Conservation (phyloP, 495 filamentous ascomycete genomes). For the Penicillium cosmopolitanum region DNA sequence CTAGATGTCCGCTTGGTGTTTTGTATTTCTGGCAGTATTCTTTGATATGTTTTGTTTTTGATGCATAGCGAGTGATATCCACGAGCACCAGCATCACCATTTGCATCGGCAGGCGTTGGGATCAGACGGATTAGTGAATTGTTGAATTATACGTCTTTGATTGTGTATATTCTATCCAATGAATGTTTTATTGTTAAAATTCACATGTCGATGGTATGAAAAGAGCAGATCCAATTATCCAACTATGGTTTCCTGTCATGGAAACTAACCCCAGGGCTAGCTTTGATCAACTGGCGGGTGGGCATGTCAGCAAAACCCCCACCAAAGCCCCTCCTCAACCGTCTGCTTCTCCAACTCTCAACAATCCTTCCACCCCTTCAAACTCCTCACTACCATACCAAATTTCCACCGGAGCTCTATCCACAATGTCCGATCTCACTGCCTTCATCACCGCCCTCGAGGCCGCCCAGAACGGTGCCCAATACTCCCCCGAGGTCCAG, state of each 20-base stretch:
- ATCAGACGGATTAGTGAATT: neutral
- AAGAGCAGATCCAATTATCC: too few species aligned
- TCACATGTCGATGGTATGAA: too few species aligned
- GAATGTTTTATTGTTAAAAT: neutral
- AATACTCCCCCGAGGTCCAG: constrained; percentile 40
- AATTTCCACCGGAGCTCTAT: constrained; percentile 13
- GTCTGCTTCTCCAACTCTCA: constrained; percentile 23
- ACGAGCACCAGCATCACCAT: constrained; percentile 14
- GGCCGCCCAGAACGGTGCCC: constrained; percentile 34
- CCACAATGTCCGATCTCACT: constrained; percentile 40
- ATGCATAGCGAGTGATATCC: constrained; percentile 28
- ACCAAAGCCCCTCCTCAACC: constrained; percentile 26
- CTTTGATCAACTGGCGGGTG: constrained; percentile 23
- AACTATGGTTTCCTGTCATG: too few species aligned
- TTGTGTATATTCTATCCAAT: too few species aligned
- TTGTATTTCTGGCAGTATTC: constrained; percentile 6
- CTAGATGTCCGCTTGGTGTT: constrained; percentile 43
- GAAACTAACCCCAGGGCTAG: too few species aligned
- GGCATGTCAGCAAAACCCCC: constrained; percentile 27
- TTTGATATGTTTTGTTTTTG: constrained; percentile 13
- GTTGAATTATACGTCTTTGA: neutral
- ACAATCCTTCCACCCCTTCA: constrained; percentile 10
- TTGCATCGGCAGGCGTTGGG: constrained; percentile 21
- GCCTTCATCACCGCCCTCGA: constrained; percentile 38
- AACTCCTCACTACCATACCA: constrained; percentile 10